Evolutionary conservation across 768 basidiomycete species (phyloP).

Genomic region (Phylloporus sp.): DNA sequence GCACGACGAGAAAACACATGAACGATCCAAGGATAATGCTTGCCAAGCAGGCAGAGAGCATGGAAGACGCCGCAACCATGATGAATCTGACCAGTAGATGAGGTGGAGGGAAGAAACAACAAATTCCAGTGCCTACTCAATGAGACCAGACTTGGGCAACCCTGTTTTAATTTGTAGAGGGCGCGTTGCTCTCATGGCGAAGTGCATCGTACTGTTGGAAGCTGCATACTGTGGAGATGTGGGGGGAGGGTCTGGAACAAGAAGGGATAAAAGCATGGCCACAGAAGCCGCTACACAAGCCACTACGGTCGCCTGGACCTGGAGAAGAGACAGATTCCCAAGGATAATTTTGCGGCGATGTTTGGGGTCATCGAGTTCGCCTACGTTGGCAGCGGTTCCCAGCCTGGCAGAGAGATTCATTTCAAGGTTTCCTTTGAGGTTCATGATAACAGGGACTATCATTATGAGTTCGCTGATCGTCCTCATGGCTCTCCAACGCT

Average conservation of each 20-base stretch:
- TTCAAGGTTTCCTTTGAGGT: slow-evolving; percentile 97
- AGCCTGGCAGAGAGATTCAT: slow-evolving; percentile 97
- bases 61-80: slow-evolving; percentile 72
- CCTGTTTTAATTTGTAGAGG: slow-evolving; percentile 25
- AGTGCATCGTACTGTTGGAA: slow-evolving; percentile 11
- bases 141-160: slow-evolving; percentile 35
- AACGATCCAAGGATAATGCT: slow-evolving; percentile 84
- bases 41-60: slow-evolving; percentile 77
- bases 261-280: slow-evolving; percentile 65
- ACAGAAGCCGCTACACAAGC: slow-evolving; percentile 82
- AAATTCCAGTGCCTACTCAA: slow-evolving; percentile 31
- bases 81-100: slow-evolving; percentile 50
- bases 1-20: slow-evolving; percentile 80
- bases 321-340: slow-evolving; percentile 83
- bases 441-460: slow-evolving; percentile 90
- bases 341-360: slow-evolving; percentile 62
- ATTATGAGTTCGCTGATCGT: slow-evolving; percentile 94
- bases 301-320: slow-evolving; percentile 90
- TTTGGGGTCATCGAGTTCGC: slow-evolving; percentile 74
- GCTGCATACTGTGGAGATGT: slow-evolving; percentile 2
- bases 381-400: slow-evolving; percentile 93
- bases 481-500: slow-evolving; percentile 89
- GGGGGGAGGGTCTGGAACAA: slow-evolving; percentile 42
- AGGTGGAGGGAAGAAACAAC: slow-evolving; percentile 2
- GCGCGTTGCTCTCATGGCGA: slow-evolving; percentile 18